Percentiles rank a stretch among this genome's conserved stretches.
Conservation (phyloP, 2,329 filamentous ascomycete genomes). For the Fonsecaea erecta region DNA sequence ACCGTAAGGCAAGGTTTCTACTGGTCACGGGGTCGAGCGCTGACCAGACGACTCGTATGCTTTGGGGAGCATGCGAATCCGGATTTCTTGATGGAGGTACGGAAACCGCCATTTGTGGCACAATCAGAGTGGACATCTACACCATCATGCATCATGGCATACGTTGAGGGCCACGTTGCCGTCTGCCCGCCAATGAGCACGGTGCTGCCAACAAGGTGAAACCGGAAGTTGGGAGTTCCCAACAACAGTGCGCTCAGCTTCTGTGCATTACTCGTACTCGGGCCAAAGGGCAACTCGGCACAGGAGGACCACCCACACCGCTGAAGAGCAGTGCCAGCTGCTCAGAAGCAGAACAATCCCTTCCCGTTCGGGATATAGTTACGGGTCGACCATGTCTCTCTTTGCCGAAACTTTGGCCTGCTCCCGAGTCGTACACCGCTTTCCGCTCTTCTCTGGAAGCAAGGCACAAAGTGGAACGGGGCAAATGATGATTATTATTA, state of each 20-base stretch:
- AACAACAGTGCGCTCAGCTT: neutral
- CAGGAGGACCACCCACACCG: constrained; percentile 1
- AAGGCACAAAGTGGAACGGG: constrained; percentile 9
- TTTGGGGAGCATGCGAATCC: neutral
- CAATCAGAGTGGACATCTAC: constrained; percentile 7
- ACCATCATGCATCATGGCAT: constrained; percentile 17
- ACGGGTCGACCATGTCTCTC: neutral
- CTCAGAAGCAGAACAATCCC: constrained; percentile 1
- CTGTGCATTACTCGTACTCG: neutral
- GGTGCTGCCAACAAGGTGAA: constrained; percentile 4
- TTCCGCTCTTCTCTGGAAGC: constrained; percentile 3
- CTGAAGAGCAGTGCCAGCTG: neutral
- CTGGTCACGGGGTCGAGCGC: constrained; percentile 31
- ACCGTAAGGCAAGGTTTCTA: constrained; percentile 5
- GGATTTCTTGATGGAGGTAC: constrained; percentile 11
- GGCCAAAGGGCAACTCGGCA: neutral
- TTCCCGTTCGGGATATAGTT: constrained; percentile 2
- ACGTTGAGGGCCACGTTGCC: constrained; percentile 8
- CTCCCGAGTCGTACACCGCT: constrained; percentile 9
- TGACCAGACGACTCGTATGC: constrained; percentile 19
- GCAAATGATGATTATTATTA: neutral
- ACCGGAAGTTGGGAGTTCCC: neutral
- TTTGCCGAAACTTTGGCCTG: constrained; percentile 4
- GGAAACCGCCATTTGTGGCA: constrained; percentile 3
- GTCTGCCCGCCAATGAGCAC: constrained; percentile 1